Evolutionary conservation across 208 protist species (phyloP).

Genomic region (Leishmania mexicana): DNA sequence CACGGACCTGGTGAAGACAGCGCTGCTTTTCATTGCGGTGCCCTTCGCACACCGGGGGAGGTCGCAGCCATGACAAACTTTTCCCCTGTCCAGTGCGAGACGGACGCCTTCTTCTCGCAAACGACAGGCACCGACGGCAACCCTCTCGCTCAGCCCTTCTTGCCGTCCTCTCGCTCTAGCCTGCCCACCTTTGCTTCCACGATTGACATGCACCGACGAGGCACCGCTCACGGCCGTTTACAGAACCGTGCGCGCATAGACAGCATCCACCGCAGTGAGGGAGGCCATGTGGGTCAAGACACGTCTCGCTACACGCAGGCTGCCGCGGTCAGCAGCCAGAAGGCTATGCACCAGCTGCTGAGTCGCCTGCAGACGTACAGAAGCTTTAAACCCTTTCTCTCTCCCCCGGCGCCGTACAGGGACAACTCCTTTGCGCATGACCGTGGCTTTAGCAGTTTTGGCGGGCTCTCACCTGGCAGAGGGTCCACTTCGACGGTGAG

Average conservation of each 20-base stretch:
- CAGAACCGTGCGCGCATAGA: slow-evolving; percentile 13
- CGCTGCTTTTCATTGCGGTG: neutral
- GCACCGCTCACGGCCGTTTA: slow-evolving; percentile 8
- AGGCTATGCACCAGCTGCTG: slow-evolving; percentile 47
- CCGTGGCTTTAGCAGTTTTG: neutral
- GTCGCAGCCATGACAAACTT: slow-evolving; percentile 7
- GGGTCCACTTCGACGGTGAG: slow-evolving; percentile 6
- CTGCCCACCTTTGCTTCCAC: slow-evolving; percentile 3
- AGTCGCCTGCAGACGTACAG: slow-evolving; percentile 61
- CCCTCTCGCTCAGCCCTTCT: neutral
- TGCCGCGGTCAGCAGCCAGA: slow-evolving; percentile 35
- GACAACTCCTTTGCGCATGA: slow-evolving; percentile 1
- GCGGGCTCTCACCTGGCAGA: neutral
- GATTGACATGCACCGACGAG: slow-evolving; percentile 4
- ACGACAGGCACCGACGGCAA: neutral
- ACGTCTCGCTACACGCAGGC: slow-evolving; percentile 38
- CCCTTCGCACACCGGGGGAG: neutral
- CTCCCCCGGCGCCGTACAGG: slow-evolving; percentile 23
- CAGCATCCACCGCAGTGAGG: slow-evolving; percentile 32
- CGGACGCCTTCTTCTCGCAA: slow-evolving; percentile 20
- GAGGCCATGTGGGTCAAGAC: slow-evolving; percentile 27
- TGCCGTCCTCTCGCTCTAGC: slow-evolving; percentile 4
- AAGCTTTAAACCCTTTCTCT: slow-evolving; percentile 64
- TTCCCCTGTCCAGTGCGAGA: neutral
- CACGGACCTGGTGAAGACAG: neutral